Conservation (phyloP, 2,329 filamentous ascomycete species). For the Phoma sp. region DNA sequence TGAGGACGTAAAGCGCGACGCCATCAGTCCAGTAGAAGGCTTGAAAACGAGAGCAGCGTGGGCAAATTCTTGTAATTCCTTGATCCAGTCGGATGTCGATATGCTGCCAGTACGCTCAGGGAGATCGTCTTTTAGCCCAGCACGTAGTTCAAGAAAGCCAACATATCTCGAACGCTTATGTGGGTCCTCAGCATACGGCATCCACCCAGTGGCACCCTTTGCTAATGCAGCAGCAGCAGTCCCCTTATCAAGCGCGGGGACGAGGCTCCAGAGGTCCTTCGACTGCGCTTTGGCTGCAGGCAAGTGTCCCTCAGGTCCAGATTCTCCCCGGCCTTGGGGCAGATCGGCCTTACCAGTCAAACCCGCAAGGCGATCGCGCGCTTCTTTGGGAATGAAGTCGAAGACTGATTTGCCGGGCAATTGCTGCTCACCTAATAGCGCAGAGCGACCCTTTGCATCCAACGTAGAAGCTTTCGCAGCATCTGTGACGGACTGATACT, state of each 20-base stretch:
- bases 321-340: conserved; percentile 77
- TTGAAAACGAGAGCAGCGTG: conserved; percentile 82
- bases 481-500: conserved; percentile 71
- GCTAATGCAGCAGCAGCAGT: conserved; percentile 55
- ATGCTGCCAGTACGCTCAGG: conserved; percentile 61
- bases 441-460: conserved; percentile 77
- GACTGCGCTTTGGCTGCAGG: conserved; percentile 67
- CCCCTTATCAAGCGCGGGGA: conserved; percentile 50
- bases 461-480: conserved; percentile 78
- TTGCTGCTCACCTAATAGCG: conserved; percentile 77
- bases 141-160: conserved; percentile 77
- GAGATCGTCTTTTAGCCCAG: conserved; percentile 62
- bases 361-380: conserved; percentile 76
- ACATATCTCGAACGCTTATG: conserved; percentile 81
- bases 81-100: conserved; percentile 74
- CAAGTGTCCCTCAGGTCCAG: conserved; percentile 67
- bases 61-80: conserved; percentile 80
- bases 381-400: conserved; percentile 81
- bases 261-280: conserved; percentile 58
- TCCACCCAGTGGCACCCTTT: conserved; percentile 66
- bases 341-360: conserved; percentile 78
- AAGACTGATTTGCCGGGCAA: conserved; percentile 94
- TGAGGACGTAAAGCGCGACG: conserved; percentile 78
- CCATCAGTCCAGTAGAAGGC: conserved; percentile 91
- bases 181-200: conserved; percentile 84